A percentile compares a stretch with the other conserved stretches of the same genome.
Conservation (phyloP, 768 basidiomycete species). For the Tulasnella sp. region DNA sequence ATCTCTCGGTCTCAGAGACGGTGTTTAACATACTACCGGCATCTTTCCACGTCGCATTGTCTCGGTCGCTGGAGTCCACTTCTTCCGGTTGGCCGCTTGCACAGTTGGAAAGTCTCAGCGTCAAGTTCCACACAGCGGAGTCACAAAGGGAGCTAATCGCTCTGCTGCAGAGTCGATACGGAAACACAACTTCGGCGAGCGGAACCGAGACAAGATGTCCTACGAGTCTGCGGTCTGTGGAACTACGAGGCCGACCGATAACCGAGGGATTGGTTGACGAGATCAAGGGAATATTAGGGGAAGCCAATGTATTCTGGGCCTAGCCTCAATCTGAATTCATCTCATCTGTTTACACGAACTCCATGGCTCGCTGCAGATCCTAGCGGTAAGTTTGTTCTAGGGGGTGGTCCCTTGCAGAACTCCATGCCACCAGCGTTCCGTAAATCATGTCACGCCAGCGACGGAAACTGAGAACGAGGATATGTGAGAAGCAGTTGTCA, state of each 20-base stretch:
- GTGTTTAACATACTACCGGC: too few species aligned
- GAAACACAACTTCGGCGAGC: background rate
- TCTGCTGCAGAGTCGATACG: background rate
- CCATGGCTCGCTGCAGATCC: too few species aligned
- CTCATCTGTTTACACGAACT: too few species aligned
- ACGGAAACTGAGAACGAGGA: background rate
- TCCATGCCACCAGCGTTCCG: background rate
- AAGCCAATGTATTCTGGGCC: background rate
- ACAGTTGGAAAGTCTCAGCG: background rate
- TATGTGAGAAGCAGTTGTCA: background rate
- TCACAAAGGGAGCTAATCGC: background rate
- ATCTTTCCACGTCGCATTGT: too few species aligned
- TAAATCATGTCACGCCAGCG: background rate
- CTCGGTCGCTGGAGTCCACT: background rate
- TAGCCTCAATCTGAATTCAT: too few species aligned
- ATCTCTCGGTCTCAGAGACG: background rate
- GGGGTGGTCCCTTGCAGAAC: too few species aligned
- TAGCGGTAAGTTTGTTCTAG: too few species aligned
- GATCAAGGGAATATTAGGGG: background rate
- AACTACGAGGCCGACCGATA: background rate
- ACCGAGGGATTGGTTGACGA: background rate
- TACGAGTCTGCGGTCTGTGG: background rate
- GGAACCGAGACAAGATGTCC: background rate
- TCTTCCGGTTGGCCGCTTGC: background rate
- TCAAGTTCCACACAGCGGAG: background rate